A percentile compares a stretch with the other conserved stretches of the same genome.
Conservation (phyloP, 495 filamentous ascomycete species). For the Corynascus novoguineensis region DNA sequence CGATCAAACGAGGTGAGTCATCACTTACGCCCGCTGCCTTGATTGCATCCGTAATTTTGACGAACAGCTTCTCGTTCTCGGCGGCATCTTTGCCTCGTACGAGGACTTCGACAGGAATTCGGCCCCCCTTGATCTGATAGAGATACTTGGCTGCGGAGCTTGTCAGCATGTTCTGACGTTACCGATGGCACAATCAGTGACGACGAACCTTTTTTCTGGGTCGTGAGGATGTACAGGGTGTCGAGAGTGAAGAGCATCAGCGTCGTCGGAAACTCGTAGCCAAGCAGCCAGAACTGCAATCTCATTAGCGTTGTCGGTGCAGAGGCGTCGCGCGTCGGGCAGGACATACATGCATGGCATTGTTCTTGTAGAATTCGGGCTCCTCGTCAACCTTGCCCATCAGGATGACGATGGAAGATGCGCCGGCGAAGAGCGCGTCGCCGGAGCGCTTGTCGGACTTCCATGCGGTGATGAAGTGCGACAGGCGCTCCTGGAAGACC, state of each 20-base stretch:
- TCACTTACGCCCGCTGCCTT: slow-evolving; percentile 76
- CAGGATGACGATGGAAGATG: slow-evolving; percentile 74
- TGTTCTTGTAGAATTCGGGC: slow-evolving; percentile 82
- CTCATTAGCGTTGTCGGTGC: slow-evolving; percentile 15
- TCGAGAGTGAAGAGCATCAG: slow-evolving; percentile 88
- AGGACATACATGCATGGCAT: slow-evolving; percentile 81
- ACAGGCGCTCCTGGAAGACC: slow-evolving; percentile 85
- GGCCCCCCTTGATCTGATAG: slow-evolving; percentile 84
- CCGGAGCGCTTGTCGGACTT: slow-evolving; percentile 85
- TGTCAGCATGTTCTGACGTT: slow-evolving; percentile 19
- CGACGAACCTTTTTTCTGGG: slow-evolving; percentile 83
- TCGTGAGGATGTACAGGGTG: slow-evolving; percentile 82
- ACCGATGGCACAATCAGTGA: background rate
- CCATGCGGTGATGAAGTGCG: slow-evolving; percentile 82
- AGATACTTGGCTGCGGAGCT: slow-evolving; percentile 72
- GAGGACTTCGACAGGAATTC: slow-evolving; percentile 82
- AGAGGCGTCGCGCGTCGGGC: background rate
- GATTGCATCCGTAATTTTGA: slow-evolving; percentile 75
- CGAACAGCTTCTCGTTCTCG: slow-evolving; percentile 79
- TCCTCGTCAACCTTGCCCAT: slow-evolving; percentile 92
- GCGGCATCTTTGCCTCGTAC: slow-evolving; percentile 85
- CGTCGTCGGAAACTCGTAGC: slow-evolving; percentile 97
- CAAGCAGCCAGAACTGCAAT: slow-evolving; percentile 89
- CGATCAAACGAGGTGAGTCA: background rate
- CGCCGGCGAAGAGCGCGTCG: slow-evolving; percentile 77